Conservation (phyloP, 2,329 filamentous ascomycete species). For the Alternaria infectoria region DNA sequence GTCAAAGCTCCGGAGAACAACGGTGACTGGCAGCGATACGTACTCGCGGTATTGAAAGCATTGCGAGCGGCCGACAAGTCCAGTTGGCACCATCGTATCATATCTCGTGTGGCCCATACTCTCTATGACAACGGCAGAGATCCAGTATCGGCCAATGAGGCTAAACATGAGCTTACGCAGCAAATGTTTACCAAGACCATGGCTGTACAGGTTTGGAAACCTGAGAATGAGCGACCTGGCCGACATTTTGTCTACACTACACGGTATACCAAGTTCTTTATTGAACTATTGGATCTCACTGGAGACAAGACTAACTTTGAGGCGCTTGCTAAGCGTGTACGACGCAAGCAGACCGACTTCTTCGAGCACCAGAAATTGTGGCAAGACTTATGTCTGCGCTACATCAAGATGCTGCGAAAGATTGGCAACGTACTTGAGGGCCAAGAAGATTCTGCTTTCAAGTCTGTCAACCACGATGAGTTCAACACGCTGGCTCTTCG, state of each 20-base stretch:
- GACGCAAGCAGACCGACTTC: conserved; percentile 80
- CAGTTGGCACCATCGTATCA: conserved; percentile 94
- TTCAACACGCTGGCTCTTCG: conserved; percentile 66
- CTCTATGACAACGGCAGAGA: conserved; percentile 64
- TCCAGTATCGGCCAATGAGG: conserved; percentile 62
- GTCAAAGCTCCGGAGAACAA: conserved; percentile 56
- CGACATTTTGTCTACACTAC: conserved; percentile 92
- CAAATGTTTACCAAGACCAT: conserved; percentile 95
- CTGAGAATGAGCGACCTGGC: conserved; percentile 82
- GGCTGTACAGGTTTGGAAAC: conserved; percentile 94
- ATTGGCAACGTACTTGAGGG: conserved; percentile 64
- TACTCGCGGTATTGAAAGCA: conserved; percentile 66
- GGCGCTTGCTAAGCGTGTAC: conserved; percentile 76
- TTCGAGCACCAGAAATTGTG: conserved; percentile 68
- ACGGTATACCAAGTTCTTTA: conserved; percentile 83
- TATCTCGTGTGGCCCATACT: conserved; percentile 72
- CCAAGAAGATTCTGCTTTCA: conserved; percentile 70
- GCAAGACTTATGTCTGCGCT: conserved; percentile 65
- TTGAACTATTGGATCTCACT: conserved; percentile 74
- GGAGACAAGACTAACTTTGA: conserved; percentile 79
- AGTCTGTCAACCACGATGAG: conserved; percentile 68
- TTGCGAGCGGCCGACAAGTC: conserved; percentile 79
- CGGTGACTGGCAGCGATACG: conserved; percentile 65
- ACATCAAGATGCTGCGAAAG: conserved; percentile 65
- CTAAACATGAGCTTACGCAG: conserved; percentile 78